Percentiles rank a stretch among this genome's conserved stretches.
Conservation (phyloP, 306 rosid genomes). For the Senna siamea region DNA sequence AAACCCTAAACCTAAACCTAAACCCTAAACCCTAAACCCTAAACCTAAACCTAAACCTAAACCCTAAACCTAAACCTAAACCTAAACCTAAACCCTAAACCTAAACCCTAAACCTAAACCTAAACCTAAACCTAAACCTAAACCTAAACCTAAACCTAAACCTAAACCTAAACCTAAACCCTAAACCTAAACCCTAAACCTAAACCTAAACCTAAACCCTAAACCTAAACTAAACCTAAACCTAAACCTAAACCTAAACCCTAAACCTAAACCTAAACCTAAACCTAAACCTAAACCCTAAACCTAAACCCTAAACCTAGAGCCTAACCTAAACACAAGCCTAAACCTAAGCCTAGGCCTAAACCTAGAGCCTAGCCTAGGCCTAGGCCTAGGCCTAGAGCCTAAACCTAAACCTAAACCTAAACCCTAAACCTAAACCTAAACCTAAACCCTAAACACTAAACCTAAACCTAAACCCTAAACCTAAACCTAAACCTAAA, state of each 20-base stretch:
- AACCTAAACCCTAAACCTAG: neutral
- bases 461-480: too few relatives aligned
- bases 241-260: neutral
- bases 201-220: neutral
- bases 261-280: neutral
- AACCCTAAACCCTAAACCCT: neutral
- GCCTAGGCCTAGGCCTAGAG: too few relatives aligned
- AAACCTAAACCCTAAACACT: too few relatives aligned
- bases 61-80: too few relatives aligned
- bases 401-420: too few relatives aligned
- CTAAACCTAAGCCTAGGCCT: too few relatives aligned
- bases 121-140: neutral
- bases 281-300: slow-evolving; percentile 17
- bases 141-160: too few relatives aligned
- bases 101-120: neutral
- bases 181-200: neutral
- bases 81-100: neutral
- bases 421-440: too few relatives aligned
- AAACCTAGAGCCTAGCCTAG: too few relatives aligned
- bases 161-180: neutral
- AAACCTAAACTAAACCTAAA: neutral
- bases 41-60: too few relatives aligned
- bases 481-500: too few relatives aligned
- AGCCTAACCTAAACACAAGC: neutral
- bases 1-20: neutral